These are phyloP conservation scores for Fragaria nilgerrensis DNA, from an alignment of 306 rosid species.

Conservation along the genomic window DNA sequence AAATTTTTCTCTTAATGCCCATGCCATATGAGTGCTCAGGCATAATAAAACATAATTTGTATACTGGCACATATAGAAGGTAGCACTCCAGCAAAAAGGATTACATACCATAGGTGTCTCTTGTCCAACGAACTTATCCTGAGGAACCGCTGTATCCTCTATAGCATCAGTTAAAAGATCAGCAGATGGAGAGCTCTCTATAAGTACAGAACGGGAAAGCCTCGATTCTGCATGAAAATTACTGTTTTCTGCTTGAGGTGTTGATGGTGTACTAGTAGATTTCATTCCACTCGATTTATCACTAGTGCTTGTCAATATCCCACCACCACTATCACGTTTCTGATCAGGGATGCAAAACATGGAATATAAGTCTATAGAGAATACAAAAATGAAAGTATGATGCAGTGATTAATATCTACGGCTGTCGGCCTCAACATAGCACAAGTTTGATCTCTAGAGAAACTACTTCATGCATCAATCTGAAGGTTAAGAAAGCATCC, in stretches of 20 bases:
- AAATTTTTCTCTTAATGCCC: background rate
- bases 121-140: slow-evolving; percentile 65
- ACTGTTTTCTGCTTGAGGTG: slow-evolving; percentile 79
- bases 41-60: background rate
- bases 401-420: background rate
- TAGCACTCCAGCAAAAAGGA: slow-evolving; percentile 11
- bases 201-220: slow-evolving; percentile 61
- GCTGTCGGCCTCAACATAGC: background rate
- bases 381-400: background rate
- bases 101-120: slow-evolving; percentile 81
- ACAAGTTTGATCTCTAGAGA: background rate
- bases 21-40: background rate
- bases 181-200: slow-evolving; percentile 75
- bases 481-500: background rate
- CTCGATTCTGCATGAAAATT: slow-evolving; percentile 63
- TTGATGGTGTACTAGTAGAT: slow-evolving; percentile 83
- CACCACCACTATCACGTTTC: slow-evolving; percentile 83
- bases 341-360: slow-evolving; percentile 40
- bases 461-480: slow-evolving; percentile 4
- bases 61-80: slow-evolving; percentile 3
- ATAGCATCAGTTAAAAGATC: slow-evolving; percentile 62
- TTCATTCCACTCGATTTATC: slow-evolving; percentile 92
- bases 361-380: slow-evolving; percentile 11
- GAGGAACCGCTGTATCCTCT: slow-evolving; percentile 61
- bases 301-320: slow-evolving; percentile 59